These are phyloP conservation scores for Emydomyces testavorans DNA, from an alignment of 2,329 filamentous ascomycete genomes.

Conservation along the genomic window DNA sequence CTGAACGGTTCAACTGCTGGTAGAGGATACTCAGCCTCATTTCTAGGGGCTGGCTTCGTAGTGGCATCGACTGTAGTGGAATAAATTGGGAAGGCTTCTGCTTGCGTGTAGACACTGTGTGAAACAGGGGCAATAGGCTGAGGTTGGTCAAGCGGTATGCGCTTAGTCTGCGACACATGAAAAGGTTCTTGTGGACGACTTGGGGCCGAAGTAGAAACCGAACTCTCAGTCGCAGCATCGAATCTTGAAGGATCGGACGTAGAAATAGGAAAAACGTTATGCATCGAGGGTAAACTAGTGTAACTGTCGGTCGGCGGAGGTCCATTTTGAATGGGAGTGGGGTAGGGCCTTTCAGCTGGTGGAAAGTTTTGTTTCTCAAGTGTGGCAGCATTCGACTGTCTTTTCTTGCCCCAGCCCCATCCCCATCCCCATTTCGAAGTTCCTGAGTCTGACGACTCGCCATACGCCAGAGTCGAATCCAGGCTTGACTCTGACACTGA, in stretches of 20 bases:
- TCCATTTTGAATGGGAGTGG: not conserved
- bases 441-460: constrained; percentile 45
- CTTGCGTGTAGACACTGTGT: constrained; percentile 50
- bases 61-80: constrained; percentile 31
- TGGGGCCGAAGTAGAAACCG: not conserved
- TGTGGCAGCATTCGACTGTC: constrained; percentile 27
- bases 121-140: constrained; percentile 66
- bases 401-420: constrained; percentile 41
- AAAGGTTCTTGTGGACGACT: constrained; percentile 4
- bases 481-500: constrained; percentile 46
- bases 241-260: constrained; percentile 54
- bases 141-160: constrained; percentile 70
- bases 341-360: not conserved
- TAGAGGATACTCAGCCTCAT: not conserved
- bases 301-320: constrained; percentile 21
- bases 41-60: constrained; percentile 13
- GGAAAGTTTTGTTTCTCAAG: not conserved
- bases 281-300: constrained; percentile 42
- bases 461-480: constrained; percentile 51
- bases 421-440: constrained; percentile 50
- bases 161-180: constrained; percentile 39
- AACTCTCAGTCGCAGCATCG: constrained; percentile 40
- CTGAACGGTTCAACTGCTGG: not conserved
- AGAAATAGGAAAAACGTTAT: constrained; percentile 55
- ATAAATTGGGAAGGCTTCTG: constrained; percentile 24